Evolutionary conservation across 805 yeast genomes (phyloP), one percentile per base, ranked within the genome.

Genomic region (Teunomyces aglyptinius): DNA sequence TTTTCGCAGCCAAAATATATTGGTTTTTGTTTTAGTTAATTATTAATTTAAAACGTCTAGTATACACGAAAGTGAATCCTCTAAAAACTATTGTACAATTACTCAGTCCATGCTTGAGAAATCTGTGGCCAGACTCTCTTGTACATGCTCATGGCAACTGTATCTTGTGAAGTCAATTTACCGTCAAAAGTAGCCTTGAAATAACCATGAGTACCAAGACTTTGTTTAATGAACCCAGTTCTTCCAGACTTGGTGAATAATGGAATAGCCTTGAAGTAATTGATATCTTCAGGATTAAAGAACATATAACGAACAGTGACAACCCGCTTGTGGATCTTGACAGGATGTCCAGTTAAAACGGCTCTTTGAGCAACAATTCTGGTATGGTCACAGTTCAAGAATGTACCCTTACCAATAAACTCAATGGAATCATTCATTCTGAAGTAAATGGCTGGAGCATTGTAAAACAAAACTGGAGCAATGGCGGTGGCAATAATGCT

Each of bases 141-240:
- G 73, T 87, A 94, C 56, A 94, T 69, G 26, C 96, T 83, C 97
- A 94, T 89, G 18, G 89, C 97, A 41, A 94, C 82, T 11, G 88
- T 83, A 67, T 94, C 99, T 69, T 91, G 97, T 0, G 97, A 86
- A 44, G 86, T 82, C 58, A 95, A 73, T 59, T 85, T 88, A 49
- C 91, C 92, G 63, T 94, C 97, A 59, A 94, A 94, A 6, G 87
- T 86, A 19, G 97, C 96, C 71, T 94, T 94, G 80, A 86, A 91
- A 73, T 92, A 89, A 52, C 99, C 99, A 64, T 94, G 99, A 1
- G 99, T 94, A 70, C 99, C 99, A 73, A 94, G 76, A 62, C 91
- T 81, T 65, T 92, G 97, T 68, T 89, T 92, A 64, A 95, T 92
- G 66, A 86, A 86, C 46, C 99, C 99, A 16, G 90, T 77, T 66